Evolutionary conservation across 208 protist genomes (phyloP), one percentile per base, ranked within the genome.

Genomic region (Wallacemonas collosoma): DNA sequence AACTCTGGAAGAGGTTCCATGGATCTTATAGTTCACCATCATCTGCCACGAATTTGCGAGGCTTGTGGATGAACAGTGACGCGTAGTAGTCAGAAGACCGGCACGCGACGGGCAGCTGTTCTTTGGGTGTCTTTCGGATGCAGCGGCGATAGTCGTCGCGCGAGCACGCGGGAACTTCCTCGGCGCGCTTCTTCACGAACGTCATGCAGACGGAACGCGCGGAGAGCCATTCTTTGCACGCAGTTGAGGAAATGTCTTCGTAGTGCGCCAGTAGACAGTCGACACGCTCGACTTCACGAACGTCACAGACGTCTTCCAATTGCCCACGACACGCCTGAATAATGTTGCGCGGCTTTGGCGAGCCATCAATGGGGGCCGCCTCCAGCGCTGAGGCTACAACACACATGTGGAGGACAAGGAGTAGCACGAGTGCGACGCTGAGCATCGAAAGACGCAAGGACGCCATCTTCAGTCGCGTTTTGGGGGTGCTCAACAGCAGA

Each of bases 181-280:
- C 56, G 50, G 45, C 17, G 38, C 47, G 43, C 36, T 36, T 38
- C 11, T 12, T 55, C 8, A 72, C 79, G 63, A 69, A 73, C 12
- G 39, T 47, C 35, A 79, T 36, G 63, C 82, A 87, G 1, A 69
- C 50, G 0, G 71, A 55, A 35, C 82, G 78, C 58, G 75, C 75
- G 15, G 63, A 47, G 58, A 87, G 67, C 78, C 82, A 87, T 65
- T 72, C 11, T 39, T 68, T 72, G 67, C 82, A 87, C 68, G 79
- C 75, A 11, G 70, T 56, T 26, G 38, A 73, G 3, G 73, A 71
- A 41, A 75, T 69, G 9, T 63, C 38, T 1, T 12, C 45, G 12
- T 51, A 60, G 60, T 77, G 47, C 8, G 71, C 48, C 15, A 65
- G 15, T 12, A 83, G 60, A 47, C 82, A 87, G 7, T 78, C 58